Evolutionary conservation across 2,329 filamentous ascomycete genomes (phyloP), one percentile per base, ranked within the genome.

Genomic region (Teratosphaeria destructans): DNA sequence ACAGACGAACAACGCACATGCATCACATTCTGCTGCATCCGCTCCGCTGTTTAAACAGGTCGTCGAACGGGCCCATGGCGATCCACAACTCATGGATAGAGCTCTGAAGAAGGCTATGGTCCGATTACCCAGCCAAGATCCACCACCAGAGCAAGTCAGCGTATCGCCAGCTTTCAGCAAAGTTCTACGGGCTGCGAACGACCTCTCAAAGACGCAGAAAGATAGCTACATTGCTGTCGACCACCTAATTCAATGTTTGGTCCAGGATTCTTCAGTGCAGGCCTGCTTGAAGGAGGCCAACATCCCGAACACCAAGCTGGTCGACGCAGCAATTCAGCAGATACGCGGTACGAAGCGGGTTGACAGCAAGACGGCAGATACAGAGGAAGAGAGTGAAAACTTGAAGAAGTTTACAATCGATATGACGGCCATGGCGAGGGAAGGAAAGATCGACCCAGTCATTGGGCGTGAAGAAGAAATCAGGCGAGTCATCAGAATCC

Each of bases 331-430:
- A n/a, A 85, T 99, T 49, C 84, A 90, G 70, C 85, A 90, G 61
- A 96, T 99, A 67, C 87, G 94, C 64, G 94, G 94, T 62, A 97
- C 91, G 52, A 90, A 86, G 77, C 83, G 93, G 64, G 92, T 99
- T 52, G 94, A 99, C 76, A 95, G 90, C 61, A 96, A 95, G 79
- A 96, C 90, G 3, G 94, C 94, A 59, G 94, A 99, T 75, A 86
- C 87, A 0, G 94, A 97, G 75, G 82, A 88, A 70, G 93, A 96
- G 70, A 89, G 92, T 69, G 94, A 99, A 76, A 96, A 96, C 72
- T 80, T 99, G 62, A 90, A 92, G 78, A 99, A 97, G 71, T 99
- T 96, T 76, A 97, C 94, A 59, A 94, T 97, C 70, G 94, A 99
- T 76, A 95, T 99, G 91, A 99, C 94, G 11, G 82, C 89, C 56